Base-by-base conservation (phyloP, 179 eudicot genomes). In the Amaranthus tricolor region DNA sequence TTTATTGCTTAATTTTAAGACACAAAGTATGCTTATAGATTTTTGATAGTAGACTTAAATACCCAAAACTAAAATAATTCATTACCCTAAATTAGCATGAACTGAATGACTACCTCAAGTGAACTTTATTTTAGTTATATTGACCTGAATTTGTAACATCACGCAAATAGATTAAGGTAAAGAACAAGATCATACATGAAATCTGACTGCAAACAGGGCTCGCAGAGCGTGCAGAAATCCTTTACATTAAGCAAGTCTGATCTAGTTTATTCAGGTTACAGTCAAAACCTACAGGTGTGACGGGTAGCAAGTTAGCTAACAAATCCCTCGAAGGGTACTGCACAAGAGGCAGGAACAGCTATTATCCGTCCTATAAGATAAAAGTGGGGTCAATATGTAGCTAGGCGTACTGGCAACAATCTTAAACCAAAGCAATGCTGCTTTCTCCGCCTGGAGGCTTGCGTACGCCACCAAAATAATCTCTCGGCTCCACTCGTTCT, bases 371-470 rank as follows among this genome's bases (percentile, higher is more conserved):
- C 52, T 47, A 70, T 70, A 40, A 62, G 69, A 68, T 64, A 72
- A 63, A 53, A 44, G 80, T 51, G 21, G 3, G 72, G 66, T 69
- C 49, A 69, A 24, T 69, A 53, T 69, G 53, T 31, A 53, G 60
- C 72, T 4, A 52, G 12, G 12, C 52, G 10, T 61, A 6, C 20
- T 21, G 44, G 13, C 69, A 31, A 31, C 3, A 4, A 31, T 8
- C 55, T 69, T 81, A 93, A 62, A 93, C 92, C 88, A 93, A 79
- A 56, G 96, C 87, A 79, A 94, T 94, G 89, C 91, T 94, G 93
- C 97, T 94, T 85, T 89, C 88, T 5, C 98, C 97, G 57, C 98
- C 98, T 8, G 98, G 98, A 53, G 98, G 98, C 82, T 94, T 92
- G 72, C 98, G 98, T 2, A 94, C 96, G 57, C 98, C 98, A 31